Evolutionary conservation across 1,139 yeast genomes (phyloP), one percentile per base, ranked within the genome.

Genomic region (Candida labiduridarum): DNA sequence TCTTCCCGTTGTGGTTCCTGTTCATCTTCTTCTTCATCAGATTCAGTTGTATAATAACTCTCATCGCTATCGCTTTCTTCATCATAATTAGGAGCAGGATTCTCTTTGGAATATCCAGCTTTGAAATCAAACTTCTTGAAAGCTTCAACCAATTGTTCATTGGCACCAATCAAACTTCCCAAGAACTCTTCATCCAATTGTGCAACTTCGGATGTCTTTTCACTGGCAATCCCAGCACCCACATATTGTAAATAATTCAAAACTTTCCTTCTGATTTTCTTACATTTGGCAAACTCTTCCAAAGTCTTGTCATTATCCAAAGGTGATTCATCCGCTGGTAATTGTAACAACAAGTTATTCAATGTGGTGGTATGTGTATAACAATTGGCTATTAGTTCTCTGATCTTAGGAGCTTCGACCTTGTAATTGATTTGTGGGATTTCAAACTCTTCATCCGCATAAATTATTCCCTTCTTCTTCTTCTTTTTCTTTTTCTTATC

Each of bases 141-240:
- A 0, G 91, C 85, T 4, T 73, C 74, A 10, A 94, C 96, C 55
- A 94, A 78, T 62, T 87, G 92, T 61, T 94, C 99, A 64, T 94
- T 94, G 46, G 97, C 96, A 56, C 83, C 87, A 53, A 94, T 82
- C 57, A 94, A 76, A 47, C 92, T 80, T 9, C 97, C 98, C 59
- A 94, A 71, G 57, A 85, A 87, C 62, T 89, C 96, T 57, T 91
- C 97, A 50, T 84, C 80, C 68, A 74, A 64, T 3, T 65, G 67
- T 14, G 62, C 55, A 2, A 66, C 66, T 49, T 65, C 75, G 1
- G 59, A 53, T 5, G 64, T 56, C 54, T 76, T 76, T 15, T 58
- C 61, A 3, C 56, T 51, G 9, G 65, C 63, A 45, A 71, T 71
- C 3, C 81, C 81, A 1, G 78, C 86, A 41, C 87, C 87, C 40